These are phyloP conservation scores for Cenchrus purpureus DNA, from an alignment of 176 grass and related monocot genomes.

Conservation along the genomic window DNA sequence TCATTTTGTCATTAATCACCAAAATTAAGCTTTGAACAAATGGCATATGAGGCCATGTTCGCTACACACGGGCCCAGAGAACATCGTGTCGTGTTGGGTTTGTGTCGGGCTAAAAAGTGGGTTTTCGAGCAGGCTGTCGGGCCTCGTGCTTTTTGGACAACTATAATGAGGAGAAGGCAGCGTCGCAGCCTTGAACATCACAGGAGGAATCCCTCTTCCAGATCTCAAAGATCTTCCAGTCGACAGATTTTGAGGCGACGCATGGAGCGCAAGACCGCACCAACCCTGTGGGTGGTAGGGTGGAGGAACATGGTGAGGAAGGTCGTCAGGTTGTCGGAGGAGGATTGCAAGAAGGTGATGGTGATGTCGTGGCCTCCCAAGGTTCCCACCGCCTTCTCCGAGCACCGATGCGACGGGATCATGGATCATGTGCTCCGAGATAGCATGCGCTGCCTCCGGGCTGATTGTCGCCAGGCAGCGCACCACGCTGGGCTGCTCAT, in stretches of 20 bases:
- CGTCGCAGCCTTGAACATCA: not conserved
- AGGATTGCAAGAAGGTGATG: not conserved
- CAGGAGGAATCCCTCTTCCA: not conserved
- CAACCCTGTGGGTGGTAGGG: not conserved
- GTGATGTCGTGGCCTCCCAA: not conserved
- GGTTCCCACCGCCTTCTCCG: not conserved
- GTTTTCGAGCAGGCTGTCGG: too few species aligned
- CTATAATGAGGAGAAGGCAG: not conserved
- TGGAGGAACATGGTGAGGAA: not conserved
- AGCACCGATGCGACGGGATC: not conserved
- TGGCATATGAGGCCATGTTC: too few species aligned
- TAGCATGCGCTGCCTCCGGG: not conserved
- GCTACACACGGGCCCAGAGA: too few species aligned
- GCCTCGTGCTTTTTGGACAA: too few species aligned
- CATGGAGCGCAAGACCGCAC: too few species aligned
- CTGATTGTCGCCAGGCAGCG: not conserved
- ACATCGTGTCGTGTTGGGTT: too few species aligned
- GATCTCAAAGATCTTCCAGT: not conserved
- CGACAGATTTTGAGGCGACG: not conserved
- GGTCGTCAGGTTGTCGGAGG: not conserved
- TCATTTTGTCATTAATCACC: too few species aligned
- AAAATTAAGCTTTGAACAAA: too few species aligned
- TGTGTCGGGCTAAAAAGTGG: too few species aligned
- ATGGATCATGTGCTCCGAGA: not conserved
- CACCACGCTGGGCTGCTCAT: not conserved